phyloP scores from a whole-genome alignment of 495 filamentous ascomycete species.

The Penicillium lividum region DNA sequence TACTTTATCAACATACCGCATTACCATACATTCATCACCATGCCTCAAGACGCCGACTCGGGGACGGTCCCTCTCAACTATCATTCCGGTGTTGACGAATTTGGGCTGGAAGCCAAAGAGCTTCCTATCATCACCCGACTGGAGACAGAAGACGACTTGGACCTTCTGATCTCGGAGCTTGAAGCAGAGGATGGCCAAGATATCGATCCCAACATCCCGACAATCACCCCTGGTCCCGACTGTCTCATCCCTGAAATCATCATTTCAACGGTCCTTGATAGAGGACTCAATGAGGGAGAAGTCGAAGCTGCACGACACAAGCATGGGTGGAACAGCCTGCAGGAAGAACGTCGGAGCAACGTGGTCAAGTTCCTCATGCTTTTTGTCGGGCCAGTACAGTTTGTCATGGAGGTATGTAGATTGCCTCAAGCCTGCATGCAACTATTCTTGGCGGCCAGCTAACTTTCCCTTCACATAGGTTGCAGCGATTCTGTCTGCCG shows the following conservation, averaged over 20 bases:
- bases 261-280: conserved; percentile 67
- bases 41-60: background rate
- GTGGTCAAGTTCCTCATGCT: conserved; percentile 79
- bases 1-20: no score
- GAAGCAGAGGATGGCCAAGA: conserved; percentile 74
- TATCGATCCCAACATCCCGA: conserved; percentile 55
- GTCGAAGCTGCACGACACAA: conserved; percentile 63
- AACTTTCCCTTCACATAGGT: conserved; percentile 43
- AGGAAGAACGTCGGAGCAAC: conserved; percentile 84
- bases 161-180: conserved; percentile 79
- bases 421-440: background rate
- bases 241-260: conserved; percentile 63
- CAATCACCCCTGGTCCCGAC: conserved; percentile 29
- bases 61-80: conserved; percentile 1
- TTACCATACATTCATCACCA: background rate
- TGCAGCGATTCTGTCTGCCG: conserved; percentile 73
- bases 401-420: conserved; percentile 80
- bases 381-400: conserved; percentile 90
- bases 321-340: conserved; percentile 86
- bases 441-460: background rate
- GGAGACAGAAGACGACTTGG: conserved; percentile 64
- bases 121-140: background rate
- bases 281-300: conserved; percentile 72
- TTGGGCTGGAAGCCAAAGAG: background rate
- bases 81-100: background rate